Evolutionary conservation across 1,139 yeast genomes (phyloP).

Genomic region (Nadsonia starkeyi-henricii): DNA sequence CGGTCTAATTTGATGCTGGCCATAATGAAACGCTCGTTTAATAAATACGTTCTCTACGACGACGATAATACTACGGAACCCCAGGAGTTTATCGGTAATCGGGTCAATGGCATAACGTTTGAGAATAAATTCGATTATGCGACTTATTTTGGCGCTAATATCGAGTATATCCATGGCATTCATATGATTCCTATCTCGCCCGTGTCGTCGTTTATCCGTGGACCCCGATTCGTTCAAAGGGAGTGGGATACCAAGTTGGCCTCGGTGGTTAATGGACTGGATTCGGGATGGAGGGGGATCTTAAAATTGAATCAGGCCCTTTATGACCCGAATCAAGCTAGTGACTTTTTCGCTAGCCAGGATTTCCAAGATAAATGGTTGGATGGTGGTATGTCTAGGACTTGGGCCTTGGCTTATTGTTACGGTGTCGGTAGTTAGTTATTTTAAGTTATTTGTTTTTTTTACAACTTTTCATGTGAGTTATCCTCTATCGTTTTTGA

Average conservation of each 20-base stretch:
- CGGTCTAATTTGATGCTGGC: conserved; percentile 61
- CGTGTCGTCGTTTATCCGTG: conserved; percentile 60
- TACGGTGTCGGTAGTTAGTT: conserved; percentile 33
- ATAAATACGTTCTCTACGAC: conserved; percentile 42
- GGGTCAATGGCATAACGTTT: conserved; percentile 53
- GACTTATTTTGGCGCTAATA: conserved; percentile 61
- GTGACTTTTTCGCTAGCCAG: conserved; percentile 55
- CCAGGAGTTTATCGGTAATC: conserved; percentile 36
- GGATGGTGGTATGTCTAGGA: conserved; percentile 78
- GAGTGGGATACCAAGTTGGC: conserved; percentile 56
- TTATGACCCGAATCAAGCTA: conserved; percentile 39
- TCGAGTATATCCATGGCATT: conserved; percentile 79
- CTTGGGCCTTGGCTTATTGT: conserved; percentile 76
- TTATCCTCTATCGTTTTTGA: too few species aligned
- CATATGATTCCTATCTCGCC: conserved; percentile 87
- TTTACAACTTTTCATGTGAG: too few species aligned
- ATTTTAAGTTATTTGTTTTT: too few species aligned
- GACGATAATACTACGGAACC: conserved; percentile 47
- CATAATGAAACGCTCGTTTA: conserved; percentile 44
- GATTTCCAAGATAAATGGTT: conserved; percentile 37
- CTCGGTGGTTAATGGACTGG: conserved; percentile 36
- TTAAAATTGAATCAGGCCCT: conserved; percentile 62
- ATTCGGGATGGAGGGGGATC: conserved; percentile 79
- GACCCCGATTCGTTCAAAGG: conserved; percentile 48
- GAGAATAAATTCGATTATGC: conserved; percentile 85